Conservation (phyloP, 805 yeast genomes). For the Metschnikowia lochheadii region DNA sequence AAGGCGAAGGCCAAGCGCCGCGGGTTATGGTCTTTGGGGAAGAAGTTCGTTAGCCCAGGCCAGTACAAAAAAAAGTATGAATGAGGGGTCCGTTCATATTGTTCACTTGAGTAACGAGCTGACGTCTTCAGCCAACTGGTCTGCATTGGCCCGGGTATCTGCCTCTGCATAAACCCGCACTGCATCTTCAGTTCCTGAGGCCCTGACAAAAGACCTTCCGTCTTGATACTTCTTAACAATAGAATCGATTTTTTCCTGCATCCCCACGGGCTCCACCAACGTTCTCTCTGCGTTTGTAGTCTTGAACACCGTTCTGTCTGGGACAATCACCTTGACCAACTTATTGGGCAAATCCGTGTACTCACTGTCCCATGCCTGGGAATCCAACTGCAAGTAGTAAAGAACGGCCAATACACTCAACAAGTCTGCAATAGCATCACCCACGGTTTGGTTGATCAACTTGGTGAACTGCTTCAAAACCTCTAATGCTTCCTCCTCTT, state of each 20-base stretch:
- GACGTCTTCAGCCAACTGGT: constrained; percentile 26
- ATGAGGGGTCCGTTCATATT: not conserved
- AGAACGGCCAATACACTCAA: constrained; percentile 69
- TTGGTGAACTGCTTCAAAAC: constrained; percentile 59
- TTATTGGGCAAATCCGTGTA: constrained; percentile 86
- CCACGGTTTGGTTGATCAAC: constrained; percentile 94
- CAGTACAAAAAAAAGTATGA: constrained; percentile 52
- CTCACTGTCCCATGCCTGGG: constrained; percentile 68
- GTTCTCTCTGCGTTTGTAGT: constrained; percentile 91
- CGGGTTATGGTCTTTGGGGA: constrained; percentile 69
- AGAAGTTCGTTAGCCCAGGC: constrained; percentile 65
- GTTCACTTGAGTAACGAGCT: constrained; percentile 22
- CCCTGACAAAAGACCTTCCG: constrained; percentile 91
- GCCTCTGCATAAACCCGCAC: constrained; percentile 96
- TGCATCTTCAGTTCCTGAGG: constrained; percentile 97
- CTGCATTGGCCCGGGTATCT: constrained; percentile 32
- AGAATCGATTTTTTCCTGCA: constrained; percentile 70
- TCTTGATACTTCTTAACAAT: constrained; percentile 49
- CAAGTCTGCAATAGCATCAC: constrained; percentile 94
- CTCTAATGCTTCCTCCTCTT: constrained; percentile 46
- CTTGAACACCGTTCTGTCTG: constrained; percentile 71
- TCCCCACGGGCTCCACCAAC: constrained; percentile 68
- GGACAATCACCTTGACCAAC: constrained; percentile 75
- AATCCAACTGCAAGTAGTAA: constrained; percentile 51
- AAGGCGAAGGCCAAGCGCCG: constrained; percentile 50